A percentile compares a stretch with the other conserved stretches of the same genome.
phyloP scores from a whole-genome alignment of 176 grass and related monocot genomes.

The Raddia distichophylla region DNA sequence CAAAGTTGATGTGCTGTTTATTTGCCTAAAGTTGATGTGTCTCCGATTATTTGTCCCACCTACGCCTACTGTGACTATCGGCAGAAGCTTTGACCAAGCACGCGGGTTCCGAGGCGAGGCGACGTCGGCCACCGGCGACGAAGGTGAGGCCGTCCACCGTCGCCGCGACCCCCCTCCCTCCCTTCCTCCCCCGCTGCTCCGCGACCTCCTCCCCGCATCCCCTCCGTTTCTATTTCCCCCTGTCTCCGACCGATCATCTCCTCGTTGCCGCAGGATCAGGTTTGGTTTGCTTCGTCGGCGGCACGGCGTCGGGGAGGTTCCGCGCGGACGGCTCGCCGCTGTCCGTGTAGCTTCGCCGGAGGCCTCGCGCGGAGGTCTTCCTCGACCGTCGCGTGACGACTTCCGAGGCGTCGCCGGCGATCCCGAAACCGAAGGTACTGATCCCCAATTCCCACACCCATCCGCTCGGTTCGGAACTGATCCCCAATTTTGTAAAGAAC shows the following conservation, averaged over 20 bases:
- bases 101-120: background rate
- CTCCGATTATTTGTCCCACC: no score
- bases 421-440: constrained; percentile 11
- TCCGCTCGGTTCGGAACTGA: background rate
- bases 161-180: background rate
- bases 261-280: constrained; percentile 15
- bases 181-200: background rate
- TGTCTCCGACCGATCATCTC: background rate
- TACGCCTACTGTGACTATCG: no score
- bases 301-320: background rate
- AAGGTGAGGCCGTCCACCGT: constrained; percentile 31
- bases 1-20: no score
- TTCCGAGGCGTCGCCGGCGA: constrained; percentile 16
- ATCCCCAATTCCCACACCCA: background rate
- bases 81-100: background rate
- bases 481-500: no score
- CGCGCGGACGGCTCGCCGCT: background rate
- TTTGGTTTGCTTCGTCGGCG: background rate
- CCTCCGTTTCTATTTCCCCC: background rate
- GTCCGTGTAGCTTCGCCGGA: constrained; percentile 8
- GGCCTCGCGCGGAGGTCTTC: background rate
- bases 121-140: background rate
- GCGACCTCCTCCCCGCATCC: background rate
- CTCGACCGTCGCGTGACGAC: background rate
- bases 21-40: no score